These are phyloP conservation scores for Eucalyptus cladocalyx DNA, from an alignment of 345 rosid species.

Conservation along the genomic window DNA sequence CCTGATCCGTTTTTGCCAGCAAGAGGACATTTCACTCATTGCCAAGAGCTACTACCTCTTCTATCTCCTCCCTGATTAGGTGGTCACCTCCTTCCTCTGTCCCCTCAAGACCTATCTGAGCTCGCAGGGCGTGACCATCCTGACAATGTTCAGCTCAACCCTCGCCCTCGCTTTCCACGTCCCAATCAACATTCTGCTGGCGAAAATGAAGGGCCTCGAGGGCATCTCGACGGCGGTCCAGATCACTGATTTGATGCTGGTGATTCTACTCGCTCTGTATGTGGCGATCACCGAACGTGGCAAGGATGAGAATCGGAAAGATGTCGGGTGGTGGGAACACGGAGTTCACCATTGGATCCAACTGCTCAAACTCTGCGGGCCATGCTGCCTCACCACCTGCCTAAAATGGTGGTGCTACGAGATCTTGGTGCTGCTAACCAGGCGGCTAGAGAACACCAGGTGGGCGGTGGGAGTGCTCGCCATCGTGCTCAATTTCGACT, in stretches of 20 bases:
- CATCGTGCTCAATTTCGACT: constrained; percentile 71
- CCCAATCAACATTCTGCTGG: constrained; percentile 54
- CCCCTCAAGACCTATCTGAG: constrained; percentile 76
- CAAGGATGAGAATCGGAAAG: constrained; percentile 32
- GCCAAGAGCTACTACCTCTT: constrained; percentile 61
- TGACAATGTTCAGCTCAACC: constrained; percentile 62
- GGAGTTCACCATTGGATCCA: constrained; percentile 43
- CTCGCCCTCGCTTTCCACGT: constrained; percentile 59
- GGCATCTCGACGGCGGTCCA: constrained; percentile 78
- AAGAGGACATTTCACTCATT: constrained; percentile 40
- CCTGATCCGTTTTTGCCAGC: constrained; percentile 55
- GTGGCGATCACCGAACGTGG: constrained; percentile 21
- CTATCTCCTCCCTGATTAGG: constrained; percentile 69
- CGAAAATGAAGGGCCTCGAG: constrained; percentile 41
- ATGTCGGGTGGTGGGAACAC: constrained; percentile 54
- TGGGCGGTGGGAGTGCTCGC: constrained; percentile 54
- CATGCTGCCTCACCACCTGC: constrained; percentile 87
- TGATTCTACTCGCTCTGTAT: constrained; percentile 34
- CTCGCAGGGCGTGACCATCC: constrained; percentile 64
- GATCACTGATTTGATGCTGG: constrained; percentile 49
- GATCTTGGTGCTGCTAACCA: constrained; percentile 64
- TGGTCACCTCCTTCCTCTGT: constrained; percentile 44
- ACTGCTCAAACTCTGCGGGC: constrained; percentile 56
- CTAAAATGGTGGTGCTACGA: constrained; percentile 99
- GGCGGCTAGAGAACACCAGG: constrained; percentile 44